Evolutionary conservation across 2,329 filamentous ascomycete genomes (phyloP).

Genomic region (Macrophomina tecta): DNA sequence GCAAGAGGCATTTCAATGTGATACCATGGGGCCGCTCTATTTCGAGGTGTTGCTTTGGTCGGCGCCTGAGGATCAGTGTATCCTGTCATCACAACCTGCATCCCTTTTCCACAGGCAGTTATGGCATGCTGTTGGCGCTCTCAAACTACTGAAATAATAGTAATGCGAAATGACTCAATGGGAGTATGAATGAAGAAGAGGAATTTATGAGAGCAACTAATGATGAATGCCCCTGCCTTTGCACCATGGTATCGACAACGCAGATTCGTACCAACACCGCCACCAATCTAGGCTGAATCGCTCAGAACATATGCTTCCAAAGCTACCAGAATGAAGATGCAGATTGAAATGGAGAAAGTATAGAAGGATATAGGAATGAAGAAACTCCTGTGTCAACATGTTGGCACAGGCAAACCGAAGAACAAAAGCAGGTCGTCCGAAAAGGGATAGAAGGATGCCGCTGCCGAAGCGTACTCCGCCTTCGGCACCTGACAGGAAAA

Average conservation of each 20-base stretch:
- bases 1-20: not conserved
- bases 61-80: not conserved
- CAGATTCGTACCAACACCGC: conserved; percentile 4
- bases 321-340: not conserved
- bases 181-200: not conserved
- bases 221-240: not conserved
- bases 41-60: not conserved
- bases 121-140: not conserved
- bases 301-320: not conserved
- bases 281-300: not conserved
- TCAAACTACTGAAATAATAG: not conserved
- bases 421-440: not conserved
- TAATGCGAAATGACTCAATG: not conserved
- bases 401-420: not conserved
- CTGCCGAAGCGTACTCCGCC: not conserved
- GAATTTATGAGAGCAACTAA: not conserved
- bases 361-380: not conserved
- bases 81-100: not conserved
- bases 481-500: not conserved
- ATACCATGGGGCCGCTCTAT: not conserved
- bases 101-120: not conserved
- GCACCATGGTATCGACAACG: conserved; percentile 2
- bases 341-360: not conserved
- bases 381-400: not conserved
- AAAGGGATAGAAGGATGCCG: not conserved